Conservation (phyloP, 140 eudicot genomes). For the Ambrosia hybrid region DNA sequence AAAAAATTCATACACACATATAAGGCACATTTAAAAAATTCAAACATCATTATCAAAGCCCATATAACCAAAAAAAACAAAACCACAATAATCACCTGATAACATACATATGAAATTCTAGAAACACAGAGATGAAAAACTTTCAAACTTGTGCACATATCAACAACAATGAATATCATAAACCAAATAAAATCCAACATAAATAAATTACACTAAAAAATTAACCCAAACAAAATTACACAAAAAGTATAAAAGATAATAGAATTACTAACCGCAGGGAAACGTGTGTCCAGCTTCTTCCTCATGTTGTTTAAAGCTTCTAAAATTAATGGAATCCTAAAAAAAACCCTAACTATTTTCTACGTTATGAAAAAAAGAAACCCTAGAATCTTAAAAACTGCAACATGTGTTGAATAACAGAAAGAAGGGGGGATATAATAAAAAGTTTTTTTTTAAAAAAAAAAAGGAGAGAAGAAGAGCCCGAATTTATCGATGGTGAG, state of each 20-base stretch:
- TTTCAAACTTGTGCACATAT: background rate
- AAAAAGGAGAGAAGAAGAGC: background rate
- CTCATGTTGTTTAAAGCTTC: slow-evolving; percentile 49
- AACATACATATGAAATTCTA: background rate
- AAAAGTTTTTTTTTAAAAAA: too few species aligned
- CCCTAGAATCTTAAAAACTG: slow-evolving; percentile 24
- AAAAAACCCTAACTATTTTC: slow-evolving; percentile 20
- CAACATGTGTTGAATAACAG: background rate
- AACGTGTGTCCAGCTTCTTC: slow-evolving; percentile 83
- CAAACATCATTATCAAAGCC: background rate
- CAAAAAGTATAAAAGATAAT: too few species aligned
- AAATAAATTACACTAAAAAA: too few species aligned
- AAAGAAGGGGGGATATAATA: background rate
- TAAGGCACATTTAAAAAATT: background rate
- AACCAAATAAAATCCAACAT: background rate
- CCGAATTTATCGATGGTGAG: slow-evolving; percentile 22
- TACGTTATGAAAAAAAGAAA: slow-evolving; percentile 23
- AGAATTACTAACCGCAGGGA: slow-evolving; percentile 60
- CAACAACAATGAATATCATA: background rate
- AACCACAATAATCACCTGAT: slow-evolving; percentile 7
- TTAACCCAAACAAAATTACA: slow-evolving; percentile 2
- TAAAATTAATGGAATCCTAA: slow-evolving; percentile 14
- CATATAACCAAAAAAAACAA: background rate
- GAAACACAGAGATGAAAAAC: background rate
- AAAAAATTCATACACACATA: too few species aligned